Evolutionary conservation across 225 moss, liverwort and hornwort genomes (phyloP), one percentile per base, ranked within the genome.

Genomic region (Rhytidiadelphus loreus): DNA sequence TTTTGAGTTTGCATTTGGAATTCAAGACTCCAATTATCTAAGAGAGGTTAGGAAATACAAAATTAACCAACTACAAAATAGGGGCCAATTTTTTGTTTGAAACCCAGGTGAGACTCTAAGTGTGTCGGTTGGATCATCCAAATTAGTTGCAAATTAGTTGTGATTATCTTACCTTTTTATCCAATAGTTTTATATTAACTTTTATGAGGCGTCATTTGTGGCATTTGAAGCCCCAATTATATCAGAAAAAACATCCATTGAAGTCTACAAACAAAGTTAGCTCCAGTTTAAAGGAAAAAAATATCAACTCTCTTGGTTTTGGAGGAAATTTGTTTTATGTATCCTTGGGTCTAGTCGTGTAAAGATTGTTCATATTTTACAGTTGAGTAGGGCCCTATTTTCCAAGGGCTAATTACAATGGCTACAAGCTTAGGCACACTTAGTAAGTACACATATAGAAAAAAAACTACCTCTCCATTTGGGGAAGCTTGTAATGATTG

Each of bases 221-320:
- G 0, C 48, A 74, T 74, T 74, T 19, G 7, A 19, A 74, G 30
- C 0, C 2, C 10, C 0, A 17, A 19, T n/a, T n/a, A n/a, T n/a
- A 18, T 0, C 2, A 74, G 0, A 1, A 4, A 29, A 50, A 75
- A 19, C 21, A 75, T 50, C 13, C 0, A 7, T 1, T 0, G 0
- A 0, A 46, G 3, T 29, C 32, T 0, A 32, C 50, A 1, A 50
- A 46, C 32, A 20, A 74, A 32, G 7, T 33, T 1, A 1, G 1
- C 4, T 18, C 4, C 0, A 48, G 48, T 32, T 19, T 48, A 19
- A 30, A 74, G 6, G 6, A 9, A 73, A 39, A 52, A 46, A 26
- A 17, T 1, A 46, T 46, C 11, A 46, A 28, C 4, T 46, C 30
- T 46, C 46, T 48, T 2, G 0, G 0, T 46, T 73, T 28, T 11